phyloP scores from a whole-genome alignment of 2,329 filamentous ascomycete genomes.

The Aspergillus sp. region DNA sequence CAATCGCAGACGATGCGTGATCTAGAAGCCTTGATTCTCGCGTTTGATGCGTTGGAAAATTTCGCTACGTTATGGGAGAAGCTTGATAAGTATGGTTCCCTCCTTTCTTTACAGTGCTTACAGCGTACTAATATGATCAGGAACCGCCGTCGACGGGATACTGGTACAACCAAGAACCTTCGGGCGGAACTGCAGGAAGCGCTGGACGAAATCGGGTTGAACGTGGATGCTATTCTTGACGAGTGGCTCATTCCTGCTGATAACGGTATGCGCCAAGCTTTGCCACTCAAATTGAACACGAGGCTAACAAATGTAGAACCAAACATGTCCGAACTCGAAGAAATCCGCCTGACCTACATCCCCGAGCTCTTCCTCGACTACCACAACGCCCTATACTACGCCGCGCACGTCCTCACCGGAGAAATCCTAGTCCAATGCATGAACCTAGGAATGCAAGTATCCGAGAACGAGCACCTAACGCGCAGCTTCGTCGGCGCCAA shows the following conservation, averaged over 20 bases:
- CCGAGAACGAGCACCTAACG: conserved; percentile 61
- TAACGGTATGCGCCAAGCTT: conserved; percentile 44
- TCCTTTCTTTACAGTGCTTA: conserved; percentile 4
- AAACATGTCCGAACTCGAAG: conserved; percentile 55
- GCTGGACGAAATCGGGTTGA: conserved; percentile 50
- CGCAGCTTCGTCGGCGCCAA: conserved; percentile 56
- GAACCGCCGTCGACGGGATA: conserved; percentile 28
- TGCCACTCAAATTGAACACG: neutral
- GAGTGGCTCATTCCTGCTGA: conserved; percentile 56
- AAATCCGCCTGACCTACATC: conserved; percentile 69
- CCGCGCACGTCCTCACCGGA: conserved; percentile 65
- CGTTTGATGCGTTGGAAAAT: conserved; percentile 62
- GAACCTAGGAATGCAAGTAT: conserved; percentile 75
- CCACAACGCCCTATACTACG: conserved; percentile 71
- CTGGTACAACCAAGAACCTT: conserved; percentile 41
- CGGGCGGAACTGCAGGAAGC: conserved; percentile 50
- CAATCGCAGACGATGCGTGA: conserved; percentile 61
- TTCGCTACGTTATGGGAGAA: conserved; percentile 52
- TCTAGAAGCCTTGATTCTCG: conserved; percentile 60
- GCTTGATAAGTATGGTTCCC: conserved; percentile 34
- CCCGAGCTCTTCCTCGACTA: conserved; percentile 82
- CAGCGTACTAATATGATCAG: conserved; percentile 12
- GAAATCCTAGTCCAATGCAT: conserved; percentile 77
- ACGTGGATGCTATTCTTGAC: conserved; percentile 54
- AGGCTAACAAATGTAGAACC: conserved; percentile 31